Percentiles rank a stretch among this genome's conserved stretches.
These are phyloP conservation scores for Vigna reflexopilosa DNA, from an alignment of 306 rosid genomes.

Conservation along the genomic window DNA sequence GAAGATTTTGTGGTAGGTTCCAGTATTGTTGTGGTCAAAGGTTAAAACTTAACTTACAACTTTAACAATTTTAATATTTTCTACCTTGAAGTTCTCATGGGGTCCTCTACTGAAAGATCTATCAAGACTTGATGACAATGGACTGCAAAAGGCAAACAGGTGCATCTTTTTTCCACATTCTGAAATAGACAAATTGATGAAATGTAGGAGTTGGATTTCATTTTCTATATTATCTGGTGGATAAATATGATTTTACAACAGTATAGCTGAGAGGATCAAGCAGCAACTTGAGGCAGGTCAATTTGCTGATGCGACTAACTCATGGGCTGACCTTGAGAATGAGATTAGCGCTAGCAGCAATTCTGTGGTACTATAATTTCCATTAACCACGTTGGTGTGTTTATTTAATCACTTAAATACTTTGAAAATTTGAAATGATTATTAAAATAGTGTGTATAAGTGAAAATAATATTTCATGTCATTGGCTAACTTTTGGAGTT, in stretches of 20 bases:
- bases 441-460: too few relatives aligned
- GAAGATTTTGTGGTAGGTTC: slow-evolving; percentile 10
- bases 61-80: background rate
- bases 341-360: background rate
- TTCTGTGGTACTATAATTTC: slow-evolving; percentile 1
- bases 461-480: too few relatives aligned
- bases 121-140: slow-evolving; percentile 3
- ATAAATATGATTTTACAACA: background rate
- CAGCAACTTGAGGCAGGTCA: slow-evolving; percentile 1
- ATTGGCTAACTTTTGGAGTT: too few relatives aligned
- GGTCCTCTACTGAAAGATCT: slow-evolving; percentile 12
- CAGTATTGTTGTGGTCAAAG: background rate
- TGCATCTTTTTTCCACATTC: background rate
- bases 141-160: slow-evolving; percentile 18
- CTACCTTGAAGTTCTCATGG: background rate
- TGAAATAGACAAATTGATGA: background rate
- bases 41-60: background rate
- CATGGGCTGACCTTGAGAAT: slow-evolving; percentile 5
- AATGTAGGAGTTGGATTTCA: background rate
- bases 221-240: background rate
- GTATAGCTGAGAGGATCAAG: slow-evolving; percentile 19
- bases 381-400: background rate
- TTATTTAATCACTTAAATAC: background rate
- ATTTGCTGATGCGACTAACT: background rate
- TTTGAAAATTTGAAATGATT: background rate